Conservation (phyloP, 805 yeast species). For the Kockiozyma suomiensis region DNA sequence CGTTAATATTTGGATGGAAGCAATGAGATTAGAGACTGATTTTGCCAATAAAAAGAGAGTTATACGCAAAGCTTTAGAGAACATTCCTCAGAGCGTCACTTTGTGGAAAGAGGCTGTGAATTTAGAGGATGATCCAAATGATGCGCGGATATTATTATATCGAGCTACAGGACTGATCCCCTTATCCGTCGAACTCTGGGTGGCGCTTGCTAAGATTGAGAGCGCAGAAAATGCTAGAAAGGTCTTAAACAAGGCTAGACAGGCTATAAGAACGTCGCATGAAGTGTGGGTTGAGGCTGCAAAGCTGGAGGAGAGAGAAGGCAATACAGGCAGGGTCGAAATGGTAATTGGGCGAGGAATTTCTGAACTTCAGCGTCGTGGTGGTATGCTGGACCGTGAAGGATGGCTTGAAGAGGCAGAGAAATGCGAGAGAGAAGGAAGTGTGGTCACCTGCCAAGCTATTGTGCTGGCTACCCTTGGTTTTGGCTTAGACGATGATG, state of each 20-base stretch:
- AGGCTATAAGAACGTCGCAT: constrained; percentile 50
- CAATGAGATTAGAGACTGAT: constrained; percentile 67
- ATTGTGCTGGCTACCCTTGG: constrained; percentile 51
- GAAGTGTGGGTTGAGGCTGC: constrained; percentile 72
- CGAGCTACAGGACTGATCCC: constrained; percentile 77
- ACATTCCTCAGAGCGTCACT: constrained; percentile 55
- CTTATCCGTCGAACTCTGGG: constrained; percentile 65
- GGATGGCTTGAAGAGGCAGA: constrained; percentile 64
- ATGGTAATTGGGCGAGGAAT: constrained; percentile 56
- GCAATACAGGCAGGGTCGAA: constrained; percentile 48
- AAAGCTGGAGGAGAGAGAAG: constrained; percentile 62
- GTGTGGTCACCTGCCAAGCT: constrained; percentile 54
- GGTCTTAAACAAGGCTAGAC: constrained; percentile 63
- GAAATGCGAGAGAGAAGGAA: constrained; percentile 53
- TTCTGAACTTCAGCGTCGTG: constrained; percentile 46
- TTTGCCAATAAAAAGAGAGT: constrained; percentile 55
- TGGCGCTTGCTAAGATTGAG: constrained; percentile 54
- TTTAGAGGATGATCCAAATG: constrained; percentile 56
- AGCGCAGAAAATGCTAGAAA: constrained; percentile 52
- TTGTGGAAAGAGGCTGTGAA: constrained; percentile 74
- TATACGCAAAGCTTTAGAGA: constrained; percentile 71
- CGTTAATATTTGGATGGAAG: constrained; percentile 71
- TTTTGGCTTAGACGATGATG: constrained; percentile 39
- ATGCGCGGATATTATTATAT: constrained; percentile 55
- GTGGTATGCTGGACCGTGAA: constrained; percentile 43